Evolutionary conservation across 2,329 filamentous ascomycete genomes (phyloP).

Genomic region (Fusarium sp.): DNA sequence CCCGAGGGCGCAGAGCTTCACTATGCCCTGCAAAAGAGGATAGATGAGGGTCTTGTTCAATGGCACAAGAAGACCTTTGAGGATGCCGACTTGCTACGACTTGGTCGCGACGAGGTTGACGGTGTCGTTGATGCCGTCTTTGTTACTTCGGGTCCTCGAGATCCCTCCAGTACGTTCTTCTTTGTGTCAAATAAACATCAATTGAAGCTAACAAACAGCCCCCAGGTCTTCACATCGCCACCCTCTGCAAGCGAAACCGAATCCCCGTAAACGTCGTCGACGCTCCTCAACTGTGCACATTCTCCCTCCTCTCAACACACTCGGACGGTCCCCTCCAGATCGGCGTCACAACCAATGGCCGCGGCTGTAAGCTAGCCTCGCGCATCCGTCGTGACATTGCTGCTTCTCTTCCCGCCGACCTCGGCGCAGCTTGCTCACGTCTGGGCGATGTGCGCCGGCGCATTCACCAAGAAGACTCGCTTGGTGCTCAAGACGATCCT

Average conservation of each 20-base stretch:
- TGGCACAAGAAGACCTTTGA: conserved; percentile 76
- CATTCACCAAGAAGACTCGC: conserved; percentile 77
- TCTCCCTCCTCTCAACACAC: conserved; percentile 89
- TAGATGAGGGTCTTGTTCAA: conserved; percentile 73
- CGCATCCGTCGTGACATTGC: conserved; percentile 90
- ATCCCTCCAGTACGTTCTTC: conserved; percentile 51
- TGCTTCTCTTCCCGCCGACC: conserved; percentile 76
- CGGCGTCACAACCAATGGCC: conserved; percentile 93
- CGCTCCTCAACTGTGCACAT: conserved; percentile 85
- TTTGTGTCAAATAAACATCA: neutral
- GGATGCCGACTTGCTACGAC: conserved; percentile 75
- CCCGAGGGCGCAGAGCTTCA: conserved; percentile 70
- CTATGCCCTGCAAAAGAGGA: conserved; percentile 67
- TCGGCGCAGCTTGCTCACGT: conserved; percentile 81
- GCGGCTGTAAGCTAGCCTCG: conserved; percentile 92
- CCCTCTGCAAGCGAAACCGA: conserved; percentile 78
- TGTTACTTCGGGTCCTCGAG: conserved; percentile 71
- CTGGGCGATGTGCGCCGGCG: conserved; percentile 78
- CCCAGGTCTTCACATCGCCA: conserved; percentile 74
- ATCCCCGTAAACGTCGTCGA: conserved; percentile 96
- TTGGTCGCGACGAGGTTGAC: conserved; percentile 84
- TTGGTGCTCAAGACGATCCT: conserved; percentile 53
- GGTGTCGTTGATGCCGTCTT: conserved; percentile 91
- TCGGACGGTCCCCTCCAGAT: conserved; percentile 92
- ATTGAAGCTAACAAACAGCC: neutral